Base-by-base conservation (phyloP, 2,329 filamentous ascomycete genomes). In the Tolypocladium endophyticum region DNA sequence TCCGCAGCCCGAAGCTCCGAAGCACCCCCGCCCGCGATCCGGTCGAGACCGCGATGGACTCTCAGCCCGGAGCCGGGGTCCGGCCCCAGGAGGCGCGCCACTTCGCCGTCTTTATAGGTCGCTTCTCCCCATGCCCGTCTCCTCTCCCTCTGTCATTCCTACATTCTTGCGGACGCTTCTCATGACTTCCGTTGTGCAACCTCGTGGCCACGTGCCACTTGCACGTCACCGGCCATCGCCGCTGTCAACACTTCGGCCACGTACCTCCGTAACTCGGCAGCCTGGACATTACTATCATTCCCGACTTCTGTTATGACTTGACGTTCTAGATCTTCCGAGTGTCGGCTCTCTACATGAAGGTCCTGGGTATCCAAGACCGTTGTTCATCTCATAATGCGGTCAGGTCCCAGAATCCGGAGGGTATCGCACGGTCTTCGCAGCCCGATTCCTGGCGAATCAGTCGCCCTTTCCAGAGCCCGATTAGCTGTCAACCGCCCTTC, bases 1-100 rank as follows among this genome's bases (percentile, higher is more conserved):
- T 41, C 55, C 39, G 55, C 30, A 55, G 55, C 39, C 57, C 56
- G 35, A 55, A 58, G 50, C 58, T 60, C 61, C 61, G 61, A 63
- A 59, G 52, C 50, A 56, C 61, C 63, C 62, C 61, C 60, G 57
- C 59, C 58, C 39, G 60, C 54, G 50, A 59, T 60, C 61, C 62
- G 67, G 64, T 69, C 67, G 65, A 69, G 67, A 66, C 66, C 66
- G 39, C 61, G 45, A 66, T 68, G 54, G 67, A 68, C 67, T 62
- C 62, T 63, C 60, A 64, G 62, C 61, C 59, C 61, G 59, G 60
- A 56, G 58, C 58, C 56, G 61, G 64, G 63, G 58, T 59, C 53
- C 61, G 57, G 61, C n/a, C 54, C 36, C 47, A 58, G 54, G 56
- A 61, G 33, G 54, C 57, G 30, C 47, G 61, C 59, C 50, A 54